Base-by-base conservation (phyloP, 2,329 filamentous ascomycete genomes). In the Tolypocladium endophyticum region DNA sequence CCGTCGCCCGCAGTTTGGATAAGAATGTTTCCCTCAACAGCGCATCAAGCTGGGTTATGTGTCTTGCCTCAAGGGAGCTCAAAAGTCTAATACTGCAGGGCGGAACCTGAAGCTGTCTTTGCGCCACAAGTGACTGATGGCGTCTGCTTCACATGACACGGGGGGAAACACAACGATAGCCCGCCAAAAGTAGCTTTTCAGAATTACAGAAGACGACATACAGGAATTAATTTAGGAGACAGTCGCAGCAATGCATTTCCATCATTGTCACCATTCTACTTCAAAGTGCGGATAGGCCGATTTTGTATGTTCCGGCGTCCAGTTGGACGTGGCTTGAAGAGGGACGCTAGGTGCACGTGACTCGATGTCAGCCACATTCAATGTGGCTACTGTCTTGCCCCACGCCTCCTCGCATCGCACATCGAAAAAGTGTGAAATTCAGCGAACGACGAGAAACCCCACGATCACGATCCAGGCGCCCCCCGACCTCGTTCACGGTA, bases 361-460 rank as follows among this genome's bases (percentile, higher is more conserved):
- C 50, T 9, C 7, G 18, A 20, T 6, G 23, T 18, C 30, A 58
- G 59, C 62, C 61, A 58, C 59, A 62, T 52, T 63, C 33, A 4
- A 38, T 64, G 71, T 72, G 71, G 69, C 70, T 68, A 61, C 60
- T 35, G 18, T 58, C 58, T 39, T 60, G 66, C 70, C 72, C 73
- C 72, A 74, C 73, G 68, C 65, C 58, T 64, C 67, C 66, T 67
- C 64, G 63, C 61, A 67, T 68, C 73, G 69, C 73, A 75, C 72
- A 73, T 74, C 72, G 71, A 75, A 75, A 75, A 74, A 70, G 69
- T 69, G 67, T 70, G 66, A 74, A 75, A 73, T 74, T 74, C 71
- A 67, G 64, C 58, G 61, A 68, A 68, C 65, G 63, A 66, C 63
- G 63, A 72, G 67, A 72, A 74, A 73, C 72, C 71, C 70, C 69